Evolutionary conservation across 2,329 filamentous ascomycete genomes (phyloP).

Genomic region (Truncatella angustata): DNA sequence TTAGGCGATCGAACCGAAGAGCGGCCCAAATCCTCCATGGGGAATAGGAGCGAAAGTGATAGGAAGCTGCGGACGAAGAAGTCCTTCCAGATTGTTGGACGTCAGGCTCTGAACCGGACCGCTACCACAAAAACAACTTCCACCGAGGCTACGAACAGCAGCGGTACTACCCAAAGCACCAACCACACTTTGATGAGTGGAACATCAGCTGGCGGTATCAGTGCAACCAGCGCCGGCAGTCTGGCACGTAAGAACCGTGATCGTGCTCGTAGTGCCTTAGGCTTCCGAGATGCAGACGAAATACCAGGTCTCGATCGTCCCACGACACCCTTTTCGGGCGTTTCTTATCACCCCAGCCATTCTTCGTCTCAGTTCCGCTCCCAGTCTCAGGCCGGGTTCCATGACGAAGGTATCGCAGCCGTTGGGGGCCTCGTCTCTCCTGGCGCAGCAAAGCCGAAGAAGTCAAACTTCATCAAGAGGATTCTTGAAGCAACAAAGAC

Average conservation of each 20-base stretch:
- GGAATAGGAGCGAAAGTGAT: too few species aligned
- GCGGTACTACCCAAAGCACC: slow-evolving; percentile 73
- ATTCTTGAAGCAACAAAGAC: slow-evolving; percentile 94
- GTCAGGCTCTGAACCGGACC: slow-evolving; percentile 69
- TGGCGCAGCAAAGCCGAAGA: slow-evolving; percentile 59
- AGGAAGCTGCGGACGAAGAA: slow-evolving; percentile 62
- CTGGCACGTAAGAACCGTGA: slow-evolving; percentile 71
- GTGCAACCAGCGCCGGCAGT: slow-evolving; percentile 92
- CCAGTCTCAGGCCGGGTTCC: slow-evolving; percentile 65
- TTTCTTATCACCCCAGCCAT: slow-evolving; percentile 91
- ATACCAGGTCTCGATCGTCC: slow-evolving; percentile 51
- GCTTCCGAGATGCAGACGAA: slow-evolving; percentile 50
- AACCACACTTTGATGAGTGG: slow-evolving; percentile 92
- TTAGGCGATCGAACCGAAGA: too few species aligned
- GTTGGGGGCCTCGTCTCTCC: slow-evolving; percentile 78
- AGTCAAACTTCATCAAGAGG: slow-evolving; percentile 91
- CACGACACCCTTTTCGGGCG: slow-evolving; percentile 67
- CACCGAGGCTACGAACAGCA: slow-evolving; percentile 67
- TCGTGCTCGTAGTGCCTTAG: slow-evolving; percentile 64
- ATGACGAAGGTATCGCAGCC: slow-evolving; percentile 64
- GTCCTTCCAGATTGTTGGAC: slow-evolving; percentile 76
- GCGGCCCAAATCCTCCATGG: too few species aligned
- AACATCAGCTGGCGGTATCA: slow-evolving; percentile 83
- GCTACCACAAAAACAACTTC: slow-evolving; percentile 86
- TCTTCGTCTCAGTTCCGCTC: slow-evolving; percentile 56